These are phyloP conservation scores for Lyophyllum semitale DNA, from an alignment of 768 basidiomycete species.

Conservation along the genomic window DNA sequence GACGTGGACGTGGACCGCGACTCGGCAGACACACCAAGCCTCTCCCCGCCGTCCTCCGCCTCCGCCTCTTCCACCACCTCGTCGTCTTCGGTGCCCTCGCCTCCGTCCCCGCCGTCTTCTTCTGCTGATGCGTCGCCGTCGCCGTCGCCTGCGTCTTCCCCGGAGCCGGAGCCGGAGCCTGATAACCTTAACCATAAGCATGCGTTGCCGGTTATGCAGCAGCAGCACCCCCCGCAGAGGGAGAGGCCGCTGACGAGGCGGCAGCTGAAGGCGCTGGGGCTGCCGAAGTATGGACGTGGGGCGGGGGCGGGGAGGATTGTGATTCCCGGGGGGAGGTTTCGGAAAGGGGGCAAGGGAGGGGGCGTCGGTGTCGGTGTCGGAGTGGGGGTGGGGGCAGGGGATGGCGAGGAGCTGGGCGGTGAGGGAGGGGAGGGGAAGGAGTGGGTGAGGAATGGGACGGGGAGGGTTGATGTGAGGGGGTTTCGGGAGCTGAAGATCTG, in stretches of 20 bases:
- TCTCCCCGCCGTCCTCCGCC: conserved; percentile 13
- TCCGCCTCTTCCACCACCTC: conserved; percentile 16
- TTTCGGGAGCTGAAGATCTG: conserved; percentile 77
- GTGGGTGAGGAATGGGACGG: conserved; percentile 71
- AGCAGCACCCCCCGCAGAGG: conserved; percentile 2
- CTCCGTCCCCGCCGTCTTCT: conserved; percentile 28
- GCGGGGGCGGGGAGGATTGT: conserved; percentile 61
- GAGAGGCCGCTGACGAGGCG: conserved; percentile 59
- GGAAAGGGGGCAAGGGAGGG: conserved; percentile 19
- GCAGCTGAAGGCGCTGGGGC: conserved; percentile 67
- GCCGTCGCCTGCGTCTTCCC: conserved; percentile 14
- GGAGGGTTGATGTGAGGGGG: conserved; percentile 74
- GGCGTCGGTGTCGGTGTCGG: conserved; percentile 29
- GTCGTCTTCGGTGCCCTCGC: conserved; percentile 16
- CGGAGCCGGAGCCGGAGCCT: conserved; percentile 11
- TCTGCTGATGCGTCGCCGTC: background rate
- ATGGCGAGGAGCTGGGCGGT: conserved; percentile 32
- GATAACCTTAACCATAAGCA: background rate
- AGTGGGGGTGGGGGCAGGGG: conserved; percentile 16
- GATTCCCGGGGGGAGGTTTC: conserved; percentile 65
- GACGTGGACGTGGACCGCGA: conserved; percentile 19
- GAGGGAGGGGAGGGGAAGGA: conserved; percentile 32
- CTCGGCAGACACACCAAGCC: conserved; percentile 2
- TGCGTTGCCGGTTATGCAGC: background rate
- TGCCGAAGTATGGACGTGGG: conserved; percentile 53